These are phyloP conservation scores for Emmonsia crescens DNA, from an alignment of 2,329 filamentous ascomycete species.

Conservation along the genomic window DNA sequence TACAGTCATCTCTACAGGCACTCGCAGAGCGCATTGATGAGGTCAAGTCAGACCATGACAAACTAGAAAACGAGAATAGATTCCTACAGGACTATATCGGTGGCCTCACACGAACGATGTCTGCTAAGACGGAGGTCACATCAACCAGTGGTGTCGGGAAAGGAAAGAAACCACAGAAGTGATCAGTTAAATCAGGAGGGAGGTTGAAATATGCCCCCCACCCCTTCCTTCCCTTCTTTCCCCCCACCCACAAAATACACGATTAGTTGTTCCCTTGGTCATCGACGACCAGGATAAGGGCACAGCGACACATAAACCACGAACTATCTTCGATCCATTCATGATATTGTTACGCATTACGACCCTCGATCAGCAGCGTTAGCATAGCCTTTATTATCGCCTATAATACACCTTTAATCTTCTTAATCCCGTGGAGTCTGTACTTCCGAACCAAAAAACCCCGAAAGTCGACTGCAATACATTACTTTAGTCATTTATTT, in stretches of 20 bases:
- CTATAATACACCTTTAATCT: constrained; percentile 10
- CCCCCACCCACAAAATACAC: neutral
- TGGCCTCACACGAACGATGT: constrained; percentile 71
- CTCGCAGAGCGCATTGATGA: constrained; percentile 91
- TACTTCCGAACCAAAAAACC: neutral
- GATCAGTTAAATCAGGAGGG: constrained; percentile 10
- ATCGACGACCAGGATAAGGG: neutral
- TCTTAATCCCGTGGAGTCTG: constrained; percentile 5
- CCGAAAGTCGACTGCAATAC: neutral
- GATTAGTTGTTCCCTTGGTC: neutral
- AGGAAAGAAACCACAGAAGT: constrained; percentile 37
- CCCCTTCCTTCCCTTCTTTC: neutral
- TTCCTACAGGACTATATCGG: constrained; percentile 97
- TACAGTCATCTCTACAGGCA: constrained; percentile 80
- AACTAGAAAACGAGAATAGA: constrained; percentile 92
- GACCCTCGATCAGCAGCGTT: constrained; percentile 8
- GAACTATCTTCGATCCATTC: constrained; percentile 8
- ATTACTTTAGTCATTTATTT: constrained; percentile 4
- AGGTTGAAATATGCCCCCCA: neutral
- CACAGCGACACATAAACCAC: neutral
- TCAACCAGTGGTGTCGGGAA: constrained; percentile 35
- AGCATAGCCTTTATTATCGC: constrained; percentile 8
- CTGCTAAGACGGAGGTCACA: constrained; percentile 45
- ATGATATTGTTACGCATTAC: constrained; percentile 10
- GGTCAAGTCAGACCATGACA: constrained; percentile 89